These are phyloP conservation scores for Taphrina pruni DNA, from an alignment of 1,139 yeast genomes.

Conservation along the genomic window DNA sequence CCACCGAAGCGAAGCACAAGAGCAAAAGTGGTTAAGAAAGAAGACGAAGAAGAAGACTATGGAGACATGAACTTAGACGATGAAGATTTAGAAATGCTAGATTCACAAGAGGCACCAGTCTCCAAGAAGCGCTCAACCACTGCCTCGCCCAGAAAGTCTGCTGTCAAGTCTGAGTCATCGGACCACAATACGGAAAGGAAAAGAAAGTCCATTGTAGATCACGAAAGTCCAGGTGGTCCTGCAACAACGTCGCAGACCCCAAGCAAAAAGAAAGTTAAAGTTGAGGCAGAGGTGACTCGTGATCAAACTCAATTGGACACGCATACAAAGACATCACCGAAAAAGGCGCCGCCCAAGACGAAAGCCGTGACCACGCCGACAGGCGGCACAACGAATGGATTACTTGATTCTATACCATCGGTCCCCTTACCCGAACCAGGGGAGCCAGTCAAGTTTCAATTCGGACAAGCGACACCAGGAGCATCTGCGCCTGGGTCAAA, in stretches of 20 bases:
- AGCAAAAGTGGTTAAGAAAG: slow-evolving; percentile 21
- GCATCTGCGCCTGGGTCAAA: slow-evolving; percentile 44
- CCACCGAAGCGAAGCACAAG: slow-evolving; percentile 21
- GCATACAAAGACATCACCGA: slow-evolving; percentile 43
- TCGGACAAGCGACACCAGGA: slow-evolving; percentile 59
- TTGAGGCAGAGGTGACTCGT: neutral
- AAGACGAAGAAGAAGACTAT: slow-evolving; percentile 42
- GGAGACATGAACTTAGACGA: slow-evolving; percentile 33
- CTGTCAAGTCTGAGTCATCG: slow-evolving; percentile 31
- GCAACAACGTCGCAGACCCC: neutral
- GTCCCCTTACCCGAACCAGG: slow-evolving; percentile 71
- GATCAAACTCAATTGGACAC: neutral
- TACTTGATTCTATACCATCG: slow-evolving; percentile 63
- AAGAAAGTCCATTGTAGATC: slow-evolving; percentile 1
- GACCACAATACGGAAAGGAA: neutral
- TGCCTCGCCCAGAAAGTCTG: neutral
- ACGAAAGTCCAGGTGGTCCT: neutral
- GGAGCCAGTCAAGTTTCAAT: slow-evolving; percentile 62
- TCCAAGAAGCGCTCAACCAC: slow-evolving; percentile 37
- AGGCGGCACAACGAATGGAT: slow-evolving; percentile 41
- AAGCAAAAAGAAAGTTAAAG: slow-evolving; percentile 42
- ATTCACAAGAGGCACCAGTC: slow-evolving; percentile 27
- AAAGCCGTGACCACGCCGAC: slow-evolving; percentile 26
- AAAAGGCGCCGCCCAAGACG: slow-evolving; percentile 42
- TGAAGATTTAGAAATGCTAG: slow-evolving; percentile 26